Base-by-base conservation (phyloP, 352 stramenopile species). In the Elongisporangium prolatum region DNA sequence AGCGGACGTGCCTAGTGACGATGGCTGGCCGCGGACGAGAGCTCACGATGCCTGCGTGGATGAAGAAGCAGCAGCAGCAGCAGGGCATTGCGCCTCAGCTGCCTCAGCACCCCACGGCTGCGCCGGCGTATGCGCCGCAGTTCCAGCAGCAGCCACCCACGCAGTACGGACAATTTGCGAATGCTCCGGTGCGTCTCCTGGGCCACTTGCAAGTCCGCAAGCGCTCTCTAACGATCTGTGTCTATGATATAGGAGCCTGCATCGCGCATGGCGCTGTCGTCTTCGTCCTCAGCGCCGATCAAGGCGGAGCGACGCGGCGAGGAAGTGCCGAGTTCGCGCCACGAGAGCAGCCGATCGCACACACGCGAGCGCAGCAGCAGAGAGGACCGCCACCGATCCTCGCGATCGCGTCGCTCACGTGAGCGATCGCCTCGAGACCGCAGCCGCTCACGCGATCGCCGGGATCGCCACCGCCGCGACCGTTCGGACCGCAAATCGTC, bases 11-110 rank as follows among this genome's bases (percentile, higher is more conserved):
- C 24, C 50, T n/a, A 61, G 24, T 17, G 28, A 75, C 22, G 11
- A 91, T 91, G 81, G 81, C 79, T n/a, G 86, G 84, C 20, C 79
- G 86, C 48, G 86, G 86, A 71, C 80, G 84, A 24, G 83, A 89
- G 60, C 78, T 96, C 62, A 93, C 83, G 69, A 73, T 96, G 52
- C 86, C 86, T 20, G 86, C 86, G 63, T 96, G 86, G 86, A 93
- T 95, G 84, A 92, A 86, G 66, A 89, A 93, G 67, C 77, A 89
- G 63, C 77, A 92, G 56, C 48, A 53, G 50, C 53, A 69, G 56
- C 54, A 64, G 49, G 56, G 52, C 17, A 53, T 48, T 24, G 38
- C 34, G 48, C 59, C 22, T 40, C 56, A 47, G 52, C 57, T n/a
- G n/a, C n/a, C n/a, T n/a, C n/a, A n/a, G n/a, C n/a, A n/a, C n/a